phyloP scores from a whole-genome alignment of 73 alveolate genomes.

The Paramecium sonneborni region DNA sequence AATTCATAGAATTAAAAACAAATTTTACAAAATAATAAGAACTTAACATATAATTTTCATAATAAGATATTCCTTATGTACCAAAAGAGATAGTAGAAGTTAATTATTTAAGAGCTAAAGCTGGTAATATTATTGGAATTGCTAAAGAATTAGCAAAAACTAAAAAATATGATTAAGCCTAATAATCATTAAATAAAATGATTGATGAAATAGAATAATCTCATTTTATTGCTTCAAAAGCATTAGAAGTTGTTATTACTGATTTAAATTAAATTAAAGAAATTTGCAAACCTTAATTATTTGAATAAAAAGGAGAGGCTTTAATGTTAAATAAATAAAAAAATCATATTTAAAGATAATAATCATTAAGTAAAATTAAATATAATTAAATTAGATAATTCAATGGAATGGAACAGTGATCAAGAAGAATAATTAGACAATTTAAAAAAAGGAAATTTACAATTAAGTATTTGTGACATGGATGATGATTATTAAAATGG shows the following conservation, averaged over 20 bases:
- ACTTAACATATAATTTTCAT: neutral
- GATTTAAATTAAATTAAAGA: slow-evolving; percentile 34
- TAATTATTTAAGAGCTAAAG: slow-evolving; percentile 27
- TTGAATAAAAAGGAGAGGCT: slow-evolving; percentile 22
- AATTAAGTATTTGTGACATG: slow-evolving; percentile 40
- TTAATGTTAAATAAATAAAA: slow-evolving; percentile 1
- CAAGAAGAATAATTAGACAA: slow-evolving; percentile 18
- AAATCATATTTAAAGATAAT: slow-evolving; percentile 30
- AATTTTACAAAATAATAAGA: neutral
- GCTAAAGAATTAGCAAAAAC: neutral
- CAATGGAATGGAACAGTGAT: neutral
- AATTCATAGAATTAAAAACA: neutral
- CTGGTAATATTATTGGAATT: neutral
- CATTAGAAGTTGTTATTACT: neutral
- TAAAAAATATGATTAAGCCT: slow-evolving; percentile 16
- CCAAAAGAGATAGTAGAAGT: neutral
- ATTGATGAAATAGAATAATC: slow-evolving; percentile 43
- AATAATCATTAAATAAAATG: neutral
- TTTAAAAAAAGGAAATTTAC: neutral
- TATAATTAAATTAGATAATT: neutral
- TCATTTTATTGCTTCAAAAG: neutral
- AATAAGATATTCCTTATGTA: neutral
- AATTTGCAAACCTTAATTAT: neutral
- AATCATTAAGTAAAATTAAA: neutral
- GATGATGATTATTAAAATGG: neutral